These are phyloP conservation scores for Malbranchea zuffiana DNA, from an alignment of 2,329 filamentous ascomycete genomes.

Conservation along the genomic window DNA sequence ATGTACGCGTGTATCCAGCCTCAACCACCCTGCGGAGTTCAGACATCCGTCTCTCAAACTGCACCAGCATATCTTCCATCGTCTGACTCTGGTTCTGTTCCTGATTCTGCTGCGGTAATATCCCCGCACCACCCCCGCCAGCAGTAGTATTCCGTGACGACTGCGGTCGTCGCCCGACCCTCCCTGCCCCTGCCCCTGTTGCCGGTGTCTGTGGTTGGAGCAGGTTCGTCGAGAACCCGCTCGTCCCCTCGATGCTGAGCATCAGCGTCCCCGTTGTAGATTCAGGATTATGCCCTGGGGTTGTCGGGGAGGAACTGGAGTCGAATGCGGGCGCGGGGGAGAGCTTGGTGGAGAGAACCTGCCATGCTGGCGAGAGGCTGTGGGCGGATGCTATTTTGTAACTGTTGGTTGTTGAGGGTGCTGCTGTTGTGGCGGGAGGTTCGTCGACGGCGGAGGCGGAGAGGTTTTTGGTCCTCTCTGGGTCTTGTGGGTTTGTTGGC, in stretches of 20 bases:
- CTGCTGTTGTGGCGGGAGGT: background rate
- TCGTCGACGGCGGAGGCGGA: conserved; percentile 26
- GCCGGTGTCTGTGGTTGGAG: no score
- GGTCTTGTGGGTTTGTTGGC: conserved; percentile 17
- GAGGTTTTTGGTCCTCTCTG: no score
- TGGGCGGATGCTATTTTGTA: conserved; percentile 55
- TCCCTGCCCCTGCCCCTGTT: no score
- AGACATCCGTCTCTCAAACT: conserved; percentile 35
- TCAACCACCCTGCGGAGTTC: conserved; percentile 36
- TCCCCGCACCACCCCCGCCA: background rate
- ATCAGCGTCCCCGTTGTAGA: conserved; percentile 32
- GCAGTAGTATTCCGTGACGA: no score
- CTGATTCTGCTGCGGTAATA: conserved; percentile 12
- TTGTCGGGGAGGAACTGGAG: conserved; percentile 25
- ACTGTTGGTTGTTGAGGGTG: conserved; percentile 18
- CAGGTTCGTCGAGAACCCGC: conserved; percentile 23
- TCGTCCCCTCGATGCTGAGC: conserved; percentile 36
- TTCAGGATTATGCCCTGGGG: conserved; percentile 34
- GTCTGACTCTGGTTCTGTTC: conserved; percentile 19
- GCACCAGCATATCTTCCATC: conserved; percentile 38
- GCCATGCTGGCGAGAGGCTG: conserved; percentile 65
- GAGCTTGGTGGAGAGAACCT: conserved; percentile 46
- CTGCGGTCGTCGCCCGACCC: no score
- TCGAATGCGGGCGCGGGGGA: conserved; percentile 54
- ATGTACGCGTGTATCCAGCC: conserved; percentile 10